These are phyloP conservation scores for Rhododendron henanense DNA, from an alignment of 148 eudicot species.

Conservation along the genomic window DNA sequence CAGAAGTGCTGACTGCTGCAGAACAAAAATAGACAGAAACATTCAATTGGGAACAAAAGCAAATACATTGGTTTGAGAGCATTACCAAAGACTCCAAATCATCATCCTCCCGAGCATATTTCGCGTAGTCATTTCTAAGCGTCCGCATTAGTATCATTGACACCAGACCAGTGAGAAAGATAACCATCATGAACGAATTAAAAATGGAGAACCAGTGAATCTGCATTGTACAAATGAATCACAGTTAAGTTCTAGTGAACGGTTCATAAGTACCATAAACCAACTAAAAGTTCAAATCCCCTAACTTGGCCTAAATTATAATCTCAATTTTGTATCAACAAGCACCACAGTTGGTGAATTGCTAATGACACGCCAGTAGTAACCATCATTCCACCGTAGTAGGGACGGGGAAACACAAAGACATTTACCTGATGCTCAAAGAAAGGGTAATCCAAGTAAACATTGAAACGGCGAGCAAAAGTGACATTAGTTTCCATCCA, in stretches of 20 bases:
- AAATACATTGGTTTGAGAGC: neutral
- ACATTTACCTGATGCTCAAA: constrained; percentile 91
- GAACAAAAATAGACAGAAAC: neutral
- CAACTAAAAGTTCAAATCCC: neutral
- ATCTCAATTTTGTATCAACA: neutral
- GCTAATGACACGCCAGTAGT: neutral
- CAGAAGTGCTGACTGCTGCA: no score
- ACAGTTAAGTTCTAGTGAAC: neutral
- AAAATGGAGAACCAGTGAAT: constrained; percentile 96
- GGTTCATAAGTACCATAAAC: neutral
- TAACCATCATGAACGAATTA: constrained; percentile 99
- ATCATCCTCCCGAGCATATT: constrained; percentile 97
- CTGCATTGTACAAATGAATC: constrained; percentile 38
- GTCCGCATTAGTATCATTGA: constrained; percentile 96
- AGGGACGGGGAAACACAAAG: neutral
- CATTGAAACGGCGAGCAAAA: constrained; percentile 92
- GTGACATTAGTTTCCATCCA: constrained; percentile 69
- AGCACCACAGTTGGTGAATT: neutral
- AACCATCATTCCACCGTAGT: neutral
- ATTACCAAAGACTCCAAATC: constrained; percentile 85
- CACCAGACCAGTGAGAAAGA: constrained; percentile 90
- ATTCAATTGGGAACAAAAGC: neutral
- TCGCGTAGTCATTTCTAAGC: constrained; percentile 94
- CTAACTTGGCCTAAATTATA: neutral
- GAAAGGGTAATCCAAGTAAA: constrained; percentile 92